Percentiles rank a stretch among this genome's conserved stretches.
Conservation (phyloP, 2,329 filamentous ascomycete genomes). For the Coleophoma eucalyptorum region DNA sequence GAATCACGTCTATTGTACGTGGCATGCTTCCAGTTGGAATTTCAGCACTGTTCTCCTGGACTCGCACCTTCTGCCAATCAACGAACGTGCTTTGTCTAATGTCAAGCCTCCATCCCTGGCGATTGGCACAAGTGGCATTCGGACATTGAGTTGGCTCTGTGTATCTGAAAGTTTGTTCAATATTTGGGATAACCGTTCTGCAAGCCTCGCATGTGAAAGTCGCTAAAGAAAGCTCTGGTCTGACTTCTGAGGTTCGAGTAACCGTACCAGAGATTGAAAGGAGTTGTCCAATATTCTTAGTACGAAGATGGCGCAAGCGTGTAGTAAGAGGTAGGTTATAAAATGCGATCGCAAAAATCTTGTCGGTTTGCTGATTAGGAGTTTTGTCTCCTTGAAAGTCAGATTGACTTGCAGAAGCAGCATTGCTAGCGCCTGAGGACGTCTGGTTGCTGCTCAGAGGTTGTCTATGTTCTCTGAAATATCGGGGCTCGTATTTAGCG, state of each 20-base stretch:
- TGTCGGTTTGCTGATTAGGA: slow-evolving; percentile 92
- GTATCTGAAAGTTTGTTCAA: slow-evolving; percentile 97
- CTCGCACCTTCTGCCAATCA: slow-evolving; percentile 98
- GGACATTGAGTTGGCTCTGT: slow-evolving; percentile 96
- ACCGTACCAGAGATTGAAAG: slow-evolving; percentile 96
- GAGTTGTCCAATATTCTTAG: slow-evolving; percentile 85
- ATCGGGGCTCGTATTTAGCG: slow-evolving; percentile 88
- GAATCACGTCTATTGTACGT: slow-evolving; percentile 92
- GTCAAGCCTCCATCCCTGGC: slow-evolving; percentile 91
- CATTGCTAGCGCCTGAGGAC: slow-evolving; percentile 61
- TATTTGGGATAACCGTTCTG: slow-evolving; percentile 77
- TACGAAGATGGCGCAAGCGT: slow-evolving; percentile 54
- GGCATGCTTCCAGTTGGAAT: slow-evolving; percentile 99
- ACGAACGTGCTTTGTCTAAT: slow-evolving; percentile 97
- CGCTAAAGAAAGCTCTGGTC: slow-evolving; percentile 86
- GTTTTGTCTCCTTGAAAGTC: slow-evolving; percentile 68
- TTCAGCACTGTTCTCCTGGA: slow-evolving; percentile 97
- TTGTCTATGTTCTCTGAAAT: slow-evolving; percentile 90
- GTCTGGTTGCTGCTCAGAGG: slow-evolving; percentile 71
- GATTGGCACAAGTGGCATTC: slow-evolving; percentile 82
- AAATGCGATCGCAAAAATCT: slow-evolving; percentile 78
- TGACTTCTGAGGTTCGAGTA: slow-evolving; percentile 93
- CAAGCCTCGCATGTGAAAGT: slow-evolving; percentile 92
- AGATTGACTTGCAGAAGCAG: slow-evolving; percentile 57
- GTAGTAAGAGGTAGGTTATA: slow-evolving; percentile 61